Evolutionary conservation across 78 protist genomes (phyloP).

Genomic region (Salpingoeca rosetta): DNA sequence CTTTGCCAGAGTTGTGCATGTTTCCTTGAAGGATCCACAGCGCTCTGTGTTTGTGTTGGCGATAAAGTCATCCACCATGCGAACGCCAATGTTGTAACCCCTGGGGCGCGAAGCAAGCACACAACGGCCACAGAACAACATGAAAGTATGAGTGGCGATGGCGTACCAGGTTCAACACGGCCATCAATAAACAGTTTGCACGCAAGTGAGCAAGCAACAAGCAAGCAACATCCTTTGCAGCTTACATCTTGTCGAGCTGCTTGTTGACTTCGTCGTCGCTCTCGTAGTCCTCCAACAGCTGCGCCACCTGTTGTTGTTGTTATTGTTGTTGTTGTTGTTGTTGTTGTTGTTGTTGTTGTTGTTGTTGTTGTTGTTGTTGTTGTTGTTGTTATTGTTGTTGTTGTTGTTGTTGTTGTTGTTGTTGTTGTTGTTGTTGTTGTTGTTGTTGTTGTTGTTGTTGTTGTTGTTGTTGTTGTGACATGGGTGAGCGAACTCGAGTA

Average conservation of each 20-base stretch:
- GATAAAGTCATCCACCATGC: conserved; percentile 89
- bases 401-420: too few species aligned
- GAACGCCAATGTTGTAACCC: conserved; percentile 89
- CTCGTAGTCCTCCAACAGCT: conserved; percentile 82
- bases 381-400: too few species aligned
- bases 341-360: too few species aligned
- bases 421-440: too few species aligned
- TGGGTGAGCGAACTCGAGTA: too few species aligned
- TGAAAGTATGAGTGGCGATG: not conserved
- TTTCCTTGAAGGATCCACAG: conserved; percentile 73
- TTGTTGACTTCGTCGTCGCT: conserved; percentile 76
- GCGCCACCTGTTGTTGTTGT: conserved; percentile 61
- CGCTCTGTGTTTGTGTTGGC: conserved; percentile 58
- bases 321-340: too few species aligned
- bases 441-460: too few species aligned
- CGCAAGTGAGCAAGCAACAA: not conserved
- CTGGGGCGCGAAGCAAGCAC: conserved; percentile 14
- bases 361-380: too few species aligned
- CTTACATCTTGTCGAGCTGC: conserved; percentile 86
- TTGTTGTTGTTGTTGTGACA: too few species aligned
- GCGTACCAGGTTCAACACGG: not conserved
- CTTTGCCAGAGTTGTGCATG: conserved; percentile 88
- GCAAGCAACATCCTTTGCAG: not conserved
- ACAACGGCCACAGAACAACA: not conserved
- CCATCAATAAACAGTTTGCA: too few species aligned